A percentile compares a stretch with the other conserved stretches of the same genome.
Conservation (phyloP, 2,329 filamentous ascomycete genomes). For the Pestalotiopsis sp. region DNA sequence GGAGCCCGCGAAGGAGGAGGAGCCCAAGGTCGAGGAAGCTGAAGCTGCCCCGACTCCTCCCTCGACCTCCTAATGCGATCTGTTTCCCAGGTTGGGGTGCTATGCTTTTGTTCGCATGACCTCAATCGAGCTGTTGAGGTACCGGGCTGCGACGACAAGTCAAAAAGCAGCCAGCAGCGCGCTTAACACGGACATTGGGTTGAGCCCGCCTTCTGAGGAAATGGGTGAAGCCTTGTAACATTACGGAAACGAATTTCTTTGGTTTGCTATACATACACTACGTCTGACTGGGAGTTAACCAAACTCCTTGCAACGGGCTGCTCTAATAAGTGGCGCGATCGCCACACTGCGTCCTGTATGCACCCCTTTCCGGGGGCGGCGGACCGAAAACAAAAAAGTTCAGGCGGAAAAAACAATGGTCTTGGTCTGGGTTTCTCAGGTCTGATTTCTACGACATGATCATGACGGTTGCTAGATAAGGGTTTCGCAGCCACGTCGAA, state of each 20-base stretch:
- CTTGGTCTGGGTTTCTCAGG: background rate
- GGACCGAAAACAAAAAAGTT: background rate
- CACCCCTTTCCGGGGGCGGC: background rate
- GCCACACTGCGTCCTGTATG: background rate
- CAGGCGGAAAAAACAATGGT: conserved; percentile 5
- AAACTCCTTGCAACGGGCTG: background rate
- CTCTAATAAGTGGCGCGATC: background rate
- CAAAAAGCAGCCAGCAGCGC: background rate
- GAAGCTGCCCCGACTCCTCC: conserved; percentile 8
- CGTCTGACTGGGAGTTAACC: background rate
- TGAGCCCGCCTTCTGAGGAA: background rate
- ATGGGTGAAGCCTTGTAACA: background rate
- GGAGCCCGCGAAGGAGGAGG: conserved; percentile 2
- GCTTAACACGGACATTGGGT: background rate
- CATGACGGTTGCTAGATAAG: conserved; percentile 3
- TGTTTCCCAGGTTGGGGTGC: background rate
- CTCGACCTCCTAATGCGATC: background rate
- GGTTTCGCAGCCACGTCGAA: background rate
- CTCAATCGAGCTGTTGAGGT: no score
- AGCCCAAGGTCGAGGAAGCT: conserved; percentile 3
- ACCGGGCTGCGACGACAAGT: no score
- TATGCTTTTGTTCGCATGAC: no score
- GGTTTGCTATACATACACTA: conserved; percentile 1
- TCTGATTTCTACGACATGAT: background rate
- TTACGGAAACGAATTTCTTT: conserved; percentile 12